A percentile compares a stretch with the other conserved stretches of the same genome.
Conservation (phyloP, 768 basidiomycete species). For the Podaxis sp. region DNA sequence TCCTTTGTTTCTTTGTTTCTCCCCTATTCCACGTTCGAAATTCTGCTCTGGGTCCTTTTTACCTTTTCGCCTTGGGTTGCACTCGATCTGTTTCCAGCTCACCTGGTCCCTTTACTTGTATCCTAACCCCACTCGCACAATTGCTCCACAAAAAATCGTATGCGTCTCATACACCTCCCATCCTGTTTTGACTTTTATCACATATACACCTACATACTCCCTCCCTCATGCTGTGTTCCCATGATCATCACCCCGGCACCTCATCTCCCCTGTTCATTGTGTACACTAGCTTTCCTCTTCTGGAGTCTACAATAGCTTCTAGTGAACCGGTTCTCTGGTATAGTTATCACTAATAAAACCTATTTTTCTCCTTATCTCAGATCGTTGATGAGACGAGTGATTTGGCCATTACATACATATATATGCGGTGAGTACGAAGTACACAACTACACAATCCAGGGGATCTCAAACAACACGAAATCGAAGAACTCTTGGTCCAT, state of each 20-base stretch:
- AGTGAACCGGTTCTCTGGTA: conserved; percentile 12
- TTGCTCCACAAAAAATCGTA: conserved; percentile 10
- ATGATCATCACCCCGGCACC: not conserved
- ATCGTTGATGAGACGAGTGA: not conserved
- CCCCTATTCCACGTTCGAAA: not conserved
- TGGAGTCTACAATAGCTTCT: conserved; percentile 6
- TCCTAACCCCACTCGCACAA: conserved; percentile 6
- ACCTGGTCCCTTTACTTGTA: conserved; percentile 11
- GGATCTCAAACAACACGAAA: conserved; percentile 92
- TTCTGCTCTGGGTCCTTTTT: not conserved
- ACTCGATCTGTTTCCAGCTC: conserved; percentile 15
- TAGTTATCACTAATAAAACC: conserved; percentile 14
- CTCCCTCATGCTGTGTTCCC: not conserved
- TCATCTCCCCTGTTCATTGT: not conserved
- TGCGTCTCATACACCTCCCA: not conserved
- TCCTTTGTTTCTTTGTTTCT: not conserved
- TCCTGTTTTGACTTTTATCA: conserved; percentile 3
- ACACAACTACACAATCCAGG: conserved; percentile 71
- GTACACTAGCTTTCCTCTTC: conserved; percentile 3
- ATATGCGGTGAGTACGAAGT: conserved; percentile 7
- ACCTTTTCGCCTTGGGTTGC: conserved; percentile 14
- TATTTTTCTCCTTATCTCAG: not conserved
- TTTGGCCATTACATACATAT: not conserved
- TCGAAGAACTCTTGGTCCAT: conserved; percentile 97
- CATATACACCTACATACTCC: conserved; percentile 9